phyloP scores from a whole-genome alignment of 139 green algal species.

The Gonium pectorale region DNA sequence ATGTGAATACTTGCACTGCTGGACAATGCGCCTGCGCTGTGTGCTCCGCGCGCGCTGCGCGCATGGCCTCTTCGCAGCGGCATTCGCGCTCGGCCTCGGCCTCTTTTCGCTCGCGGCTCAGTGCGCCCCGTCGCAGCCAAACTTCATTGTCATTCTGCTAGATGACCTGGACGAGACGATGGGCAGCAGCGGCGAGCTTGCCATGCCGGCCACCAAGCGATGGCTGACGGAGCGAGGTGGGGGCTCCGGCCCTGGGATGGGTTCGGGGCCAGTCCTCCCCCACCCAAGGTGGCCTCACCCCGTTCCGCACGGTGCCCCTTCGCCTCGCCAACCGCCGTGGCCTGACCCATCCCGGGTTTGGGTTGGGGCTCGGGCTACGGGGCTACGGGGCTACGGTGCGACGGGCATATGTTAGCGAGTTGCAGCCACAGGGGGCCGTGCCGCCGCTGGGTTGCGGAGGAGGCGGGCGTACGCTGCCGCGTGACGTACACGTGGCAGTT shows the following conservation, averaged over 20 bases:
- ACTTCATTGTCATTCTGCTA: conserved; percentile 36
- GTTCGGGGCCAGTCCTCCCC: background rate
- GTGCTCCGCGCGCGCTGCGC: too few relatives aligned
- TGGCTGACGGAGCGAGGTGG: background rate
- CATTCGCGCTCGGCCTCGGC: too few relatives aligned
- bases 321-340: background rate
- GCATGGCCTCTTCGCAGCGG: too few relatives aligned
- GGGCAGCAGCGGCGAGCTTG: background rate
- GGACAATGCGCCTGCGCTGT: too few relatives aligned
- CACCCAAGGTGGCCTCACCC: background rate
- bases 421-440: too few relatives aligned
- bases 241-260: background rate
- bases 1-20: too few relatives aligned
- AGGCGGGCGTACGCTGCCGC: too few relatives aligned
- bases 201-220: conserved; percentile 23
- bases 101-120: background rate
- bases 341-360: background rate
- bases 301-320: background rate
- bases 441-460: too few relatives aligned
- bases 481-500: too few relatives aligned
- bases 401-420: too few relatives aligned
- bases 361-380: too few relatives aligned
- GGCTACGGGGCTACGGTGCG: too few relatives aligned
- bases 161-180: conserved; percentile 34
- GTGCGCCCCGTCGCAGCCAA: background rate